Evolutionary conservation across 202 grass and related monocot genomes (phyloP).

Genomic region (Bolboschoenoplectus hybrid): DNA sequence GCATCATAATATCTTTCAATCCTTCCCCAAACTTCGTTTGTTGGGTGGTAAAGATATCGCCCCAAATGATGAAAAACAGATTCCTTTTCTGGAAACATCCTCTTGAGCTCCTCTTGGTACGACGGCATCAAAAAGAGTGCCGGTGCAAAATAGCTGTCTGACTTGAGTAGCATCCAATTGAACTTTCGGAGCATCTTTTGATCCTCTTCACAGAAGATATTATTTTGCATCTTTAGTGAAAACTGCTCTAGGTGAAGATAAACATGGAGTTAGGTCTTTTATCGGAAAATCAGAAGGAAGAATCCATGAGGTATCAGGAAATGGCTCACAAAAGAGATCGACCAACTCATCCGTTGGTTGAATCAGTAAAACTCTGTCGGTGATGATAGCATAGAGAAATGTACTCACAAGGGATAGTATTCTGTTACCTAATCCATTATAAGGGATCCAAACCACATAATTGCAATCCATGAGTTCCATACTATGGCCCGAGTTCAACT

Average conservation of each 20-base stretch:
- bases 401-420: slow-evolving; percentile 53
- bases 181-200: slow-evolving; percentile 62
- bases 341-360: slow-evolving; percentile 39
- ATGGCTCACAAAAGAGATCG: slow-evolving; percentile 68
- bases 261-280: slow-evolving; percentile 47
- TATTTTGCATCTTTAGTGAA: slow-evolving; percentile 53
- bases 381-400: slow-evolving; percentile 61
- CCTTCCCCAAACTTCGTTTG: slow-evolving; percentile 77
- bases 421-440: slow-evolving; percentile 60
- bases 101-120: slow-evolving; percentile 59
- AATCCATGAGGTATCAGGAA: slow-evolving; percentile 51
- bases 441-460: slow-evolving; percentile 61
- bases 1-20: slow-evolving; percentile 73
- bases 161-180: slow-evolving; percentile 79
- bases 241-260: slow-evolving; percentile 72
- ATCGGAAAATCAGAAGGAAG: slow-evolving; percentile 60
- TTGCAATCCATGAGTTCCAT: slow-evolving; percentile 46
- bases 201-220: slow-evolving; percentile 82
- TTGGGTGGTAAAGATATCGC: slow-evolving; percentile 78
- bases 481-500: slow-evolving; percentile 44
- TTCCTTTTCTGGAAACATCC: slow-evolving; percentile 71
- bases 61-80: slow-evolving; percentile 88
- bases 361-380: slow-evolving; percentile 55
- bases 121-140: slow-evolving; percentile 69
- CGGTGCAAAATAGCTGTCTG: slow-evolving; percentile 85